These are phyloP conservation scores for Colletotrichum orbiculare DNA, from an alignment of 2,329 filamentous ascomycete species.

Conservation along the genomic window DNA sequence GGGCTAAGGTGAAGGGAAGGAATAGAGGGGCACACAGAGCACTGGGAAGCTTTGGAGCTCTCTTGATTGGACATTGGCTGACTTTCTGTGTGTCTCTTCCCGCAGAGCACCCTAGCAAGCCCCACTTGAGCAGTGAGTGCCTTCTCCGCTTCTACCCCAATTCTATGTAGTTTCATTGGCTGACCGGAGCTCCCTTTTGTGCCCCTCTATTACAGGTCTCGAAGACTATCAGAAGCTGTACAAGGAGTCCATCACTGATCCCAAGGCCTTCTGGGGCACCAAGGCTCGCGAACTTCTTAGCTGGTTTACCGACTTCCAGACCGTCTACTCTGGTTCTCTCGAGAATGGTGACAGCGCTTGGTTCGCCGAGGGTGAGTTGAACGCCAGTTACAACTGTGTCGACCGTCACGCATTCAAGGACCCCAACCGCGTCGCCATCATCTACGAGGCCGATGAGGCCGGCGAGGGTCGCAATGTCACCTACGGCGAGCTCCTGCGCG, in stretches of 20 bases:
- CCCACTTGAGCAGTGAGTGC: conserved; percentile 71
- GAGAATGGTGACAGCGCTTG: conserved; percentile 86
- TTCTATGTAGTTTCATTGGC: conserved; percentile 26
- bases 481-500: conserved; percentile 90
- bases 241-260: conserved; percentile 89
- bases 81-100: conserved; percentile 46
- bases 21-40: conserved; percentile 28
- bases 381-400: conserved; percentile 97
- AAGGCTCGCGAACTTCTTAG: conserved; percentile 88
- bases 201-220: conserved; percentile 56
- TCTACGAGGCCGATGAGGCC: conserved; percentile 97
- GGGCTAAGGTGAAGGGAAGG: conserved; percentile 9
- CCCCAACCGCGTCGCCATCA: conserved; percentile 93
- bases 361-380: conserved; percentile 94
- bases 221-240: conserved; percentile 76
- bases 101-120: conserved; percentile 76
- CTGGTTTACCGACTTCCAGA: conserved; percentile 93
- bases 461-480: conserved; percentile 88
- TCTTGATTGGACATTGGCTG: conserved; percentile 40
- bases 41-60: conserved; percentile 20
- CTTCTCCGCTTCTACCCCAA: conserved; percentile 35
- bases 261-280: conserved; percentile 89
- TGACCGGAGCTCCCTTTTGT: conserved; percentile 30
- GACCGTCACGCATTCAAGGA: conserved; percentile 97
- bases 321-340: conserved; percentile 82